phyloP scores from a whole-genome alignment of 2,329 filamentous ascomycete species.

The Calonectria pseudoturangicola region DNA sequence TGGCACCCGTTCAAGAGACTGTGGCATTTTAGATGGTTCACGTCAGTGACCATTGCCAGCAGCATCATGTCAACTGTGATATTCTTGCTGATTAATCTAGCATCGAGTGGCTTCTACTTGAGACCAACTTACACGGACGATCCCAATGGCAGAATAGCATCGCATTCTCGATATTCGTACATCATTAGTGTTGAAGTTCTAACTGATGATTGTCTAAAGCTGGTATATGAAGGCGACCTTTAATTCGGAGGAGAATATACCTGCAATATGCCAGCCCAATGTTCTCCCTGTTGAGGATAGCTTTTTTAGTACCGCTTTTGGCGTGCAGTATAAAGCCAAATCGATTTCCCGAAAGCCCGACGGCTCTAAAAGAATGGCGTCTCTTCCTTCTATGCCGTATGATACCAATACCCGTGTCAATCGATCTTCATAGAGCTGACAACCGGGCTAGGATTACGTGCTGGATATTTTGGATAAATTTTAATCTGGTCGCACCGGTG shows the following conservation, averaged over 20 bases:
- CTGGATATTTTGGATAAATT: conserved; percentile 39
- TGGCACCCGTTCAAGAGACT: too few species aligned
- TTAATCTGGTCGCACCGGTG: background rate
- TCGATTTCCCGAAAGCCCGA: background rate
- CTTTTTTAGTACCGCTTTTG: conserved; percentile 33
- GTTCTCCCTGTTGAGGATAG: conserved; percentile 41
- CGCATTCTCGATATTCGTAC: background rate
- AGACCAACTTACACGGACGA: conserved; percentile 34
- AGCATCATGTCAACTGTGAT: background rate
- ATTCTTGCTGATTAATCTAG: conserved; percentile 41
- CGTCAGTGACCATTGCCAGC: conserved; percentile 6
- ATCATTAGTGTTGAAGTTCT: too few species aligned
- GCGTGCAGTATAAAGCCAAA: conserved; percentile 39
- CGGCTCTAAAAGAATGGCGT: background rate
- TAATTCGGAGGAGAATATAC: conserved; percentile 37
- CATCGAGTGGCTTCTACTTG: conserved; percentile 38
- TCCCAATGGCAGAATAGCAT: conserved; percentile 30
- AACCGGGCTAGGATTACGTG: conserved; percentile 14
- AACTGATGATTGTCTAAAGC: background rate
- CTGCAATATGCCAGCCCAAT: conserved; percentile 34
- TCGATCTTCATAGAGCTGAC: conserved; percentile 33
- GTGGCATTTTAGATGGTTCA: conserved; percentile 43
- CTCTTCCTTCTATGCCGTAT: conserved; percentile 33
- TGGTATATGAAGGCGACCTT: conserved; percentile 42
- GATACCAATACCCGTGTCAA: too few species aligned